Conservation (phyloP, 2,329 filamentous ascomycete genomes). For the Aureobasidium sp. region DNA sequence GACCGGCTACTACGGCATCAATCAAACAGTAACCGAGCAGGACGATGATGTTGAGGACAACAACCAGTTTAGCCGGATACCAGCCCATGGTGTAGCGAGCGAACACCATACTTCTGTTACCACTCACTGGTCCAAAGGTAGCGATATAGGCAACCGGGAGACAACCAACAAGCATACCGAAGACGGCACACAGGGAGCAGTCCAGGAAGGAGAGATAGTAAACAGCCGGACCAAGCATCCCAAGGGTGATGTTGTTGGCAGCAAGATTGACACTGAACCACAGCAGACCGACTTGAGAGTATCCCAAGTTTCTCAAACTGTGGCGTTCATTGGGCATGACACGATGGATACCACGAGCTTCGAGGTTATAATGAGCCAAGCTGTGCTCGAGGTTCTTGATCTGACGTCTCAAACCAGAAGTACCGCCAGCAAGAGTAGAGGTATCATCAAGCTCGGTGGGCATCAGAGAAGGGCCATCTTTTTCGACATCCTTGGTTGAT, state of each 20-base stretch:
- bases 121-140: conserved; percentile 53
- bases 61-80: conserved; percentile 57
- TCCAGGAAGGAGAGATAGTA: conserved; percentile 53
- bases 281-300: conserved; percentile 44
- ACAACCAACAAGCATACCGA: conserved; percentile 49
- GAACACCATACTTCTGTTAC: conserved; percentile 55
- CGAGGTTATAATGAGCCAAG: conserved; percentile 46
- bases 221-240: conserved; percentile 52
- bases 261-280: conserved; percentile 57
- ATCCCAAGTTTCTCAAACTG: conserved; percentile 30
- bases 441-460: conserved; percentile 5
- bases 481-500: conserved; percentile 17
- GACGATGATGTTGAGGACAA: conserved; percentile 54
- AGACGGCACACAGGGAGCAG: conserved; percentile 47
- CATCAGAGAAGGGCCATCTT: conserved; percentile 14
- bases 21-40: conserved; percentile 54
- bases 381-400: conserved; percentile 31
- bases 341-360: conserved; percentile 53
- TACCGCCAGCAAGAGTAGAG: conserved; percentile 1
- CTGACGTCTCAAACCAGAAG: conserved; percentile 2
- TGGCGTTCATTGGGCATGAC: conserved; percentile 49
- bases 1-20: conserved; percentile 57
- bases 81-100: conserved; percentile 56
- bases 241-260: conserved; percentile 57
- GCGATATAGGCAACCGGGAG: conserved; percentile 52